Percentiles rank a stretch among this genome's conserved stretches.
phyloP scores from a whole-genome alignment of 2,329 filamentous ascomycete species.

The Pseudohalonectria lignicola region DNA sequence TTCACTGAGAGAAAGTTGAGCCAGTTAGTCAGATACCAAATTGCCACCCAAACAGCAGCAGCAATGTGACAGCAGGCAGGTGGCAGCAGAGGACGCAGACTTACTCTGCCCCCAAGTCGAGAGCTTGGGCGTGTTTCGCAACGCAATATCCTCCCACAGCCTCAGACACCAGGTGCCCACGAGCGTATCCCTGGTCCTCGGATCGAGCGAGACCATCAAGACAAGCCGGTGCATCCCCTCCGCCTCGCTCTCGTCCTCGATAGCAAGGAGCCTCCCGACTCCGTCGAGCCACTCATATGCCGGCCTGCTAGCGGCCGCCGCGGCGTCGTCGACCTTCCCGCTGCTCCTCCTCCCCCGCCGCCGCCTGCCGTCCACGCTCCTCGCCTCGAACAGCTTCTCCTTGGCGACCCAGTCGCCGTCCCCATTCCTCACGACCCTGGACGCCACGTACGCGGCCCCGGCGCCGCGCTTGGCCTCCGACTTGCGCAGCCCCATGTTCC shows the following conservation, averaged over 20 bases:
- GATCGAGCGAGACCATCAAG: neutral
- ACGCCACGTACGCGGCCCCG: neutral
- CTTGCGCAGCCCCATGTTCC: neutral
- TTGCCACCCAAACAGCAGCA: too few species aligned
- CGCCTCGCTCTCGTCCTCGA: neutral
- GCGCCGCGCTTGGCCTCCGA: too few species aligned
- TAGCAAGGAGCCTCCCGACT: neutral
- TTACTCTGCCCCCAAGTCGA: too few species aligned
- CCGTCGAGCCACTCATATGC: neutral
- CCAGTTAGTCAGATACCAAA: too few species aligned
- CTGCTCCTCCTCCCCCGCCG: neutral
- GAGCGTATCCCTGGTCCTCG: neutral
- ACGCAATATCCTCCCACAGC: neutral
- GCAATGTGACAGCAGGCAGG: too few species aligned
- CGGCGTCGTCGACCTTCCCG: neutral
- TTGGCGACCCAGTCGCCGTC: too few species aligned
- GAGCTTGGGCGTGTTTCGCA: neutral
- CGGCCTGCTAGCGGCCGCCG: neutral
- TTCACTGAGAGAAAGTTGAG: too few species aligned
- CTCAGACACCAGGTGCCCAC: slow-evolving; percentile 1
- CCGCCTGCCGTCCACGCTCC: neutral
- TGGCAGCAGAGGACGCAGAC: too few species aligned
- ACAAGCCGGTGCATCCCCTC: slow-evolving; percentile 1
- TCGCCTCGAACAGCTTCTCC: neutral
- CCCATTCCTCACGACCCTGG: neutral